Evolutionary conservation across 2,329 filamentous ascomycete species (phyloP), one percentile per base, ranked within the genome.

Genomic region (Calonectria honghensis): DNA sequence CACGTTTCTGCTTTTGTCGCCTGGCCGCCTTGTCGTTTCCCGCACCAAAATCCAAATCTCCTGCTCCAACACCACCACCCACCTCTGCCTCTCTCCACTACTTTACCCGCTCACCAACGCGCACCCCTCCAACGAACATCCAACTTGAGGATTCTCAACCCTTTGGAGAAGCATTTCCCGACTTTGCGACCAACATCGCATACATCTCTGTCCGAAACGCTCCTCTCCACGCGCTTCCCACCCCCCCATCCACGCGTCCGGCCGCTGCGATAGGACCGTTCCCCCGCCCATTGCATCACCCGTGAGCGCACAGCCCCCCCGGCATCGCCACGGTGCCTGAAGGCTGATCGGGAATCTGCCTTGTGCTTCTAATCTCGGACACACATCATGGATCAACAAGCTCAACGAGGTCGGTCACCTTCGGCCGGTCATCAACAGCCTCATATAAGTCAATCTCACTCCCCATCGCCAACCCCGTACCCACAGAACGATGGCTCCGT

Each of bases 381-480:
- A 79, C 80, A 79, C 80, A 83, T 81, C 81, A 87, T 87, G 86
- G 85, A 86, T 83, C 85, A 86, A 78, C 84, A 86, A 76, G 80
- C 80, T 80, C 85, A 85, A 77, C 83, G 82, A 83, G 91, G 91
- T 83, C 91, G 91, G 82, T 93, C 92, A 79, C 90, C 89, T 79
- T 93, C 92, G 81, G 87, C 88, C 82, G 88, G 88, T 77, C 89
- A 90, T 81, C 89, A 90, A 81, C 86, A 85, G 83, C 84, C 87
- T 87, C 89, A 92, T 92, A 93, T 94, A 93, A 94, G 90, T 84
- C 91, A 92, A 84, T 90, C 87, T 79, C 92, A 91, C 84, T 93
- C 92, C 80, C 91, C 92, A 80, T 91, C 91, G 82, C 90, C 90
- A 85, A 88, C 88, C 80, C 90, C 89, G 81, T 87, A 89, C 83